These are phyloP conservation scores for Chaetomium sp. DNA, from an alignment of 2,329 filamentous ascomycete species.

Conservation along the genomic window DNA sequence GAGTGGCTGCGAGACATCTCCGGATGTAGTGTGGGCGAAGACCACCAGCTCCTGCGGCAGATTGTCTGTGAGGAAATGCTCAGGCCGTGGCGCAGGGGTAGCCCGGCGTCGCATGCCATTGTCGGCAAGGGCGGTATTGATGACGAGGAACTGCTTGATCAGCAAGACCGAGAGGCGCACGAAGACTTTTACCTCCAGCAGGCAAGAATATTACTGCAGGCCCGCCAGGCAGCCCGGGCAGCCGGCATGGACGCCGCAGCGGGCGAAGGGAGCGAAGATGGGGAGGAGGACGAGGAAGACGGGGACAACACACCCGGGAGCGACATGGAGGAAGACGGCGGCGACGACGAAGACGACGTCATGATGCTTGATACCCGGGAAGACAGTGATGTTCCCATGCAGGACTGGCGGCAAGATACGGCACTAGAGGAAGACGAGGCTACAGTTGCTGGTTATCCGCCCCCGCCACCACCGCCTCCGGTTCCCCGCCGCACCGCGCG, in stretches of 20 bases:
- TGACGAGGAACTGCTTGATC: conserved; percentile 71
- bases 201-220: conserved; percentile 37
- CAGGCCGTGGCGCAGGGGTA: conserved; percentile 83
- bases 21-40: conserved; percentile 80
- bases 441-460: conserved; percentile 73
- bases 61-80: conserved; percentile 91
- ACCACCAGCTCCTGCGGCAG: conserved; percentile 75
- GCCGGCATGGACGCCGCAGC: conserved; percentile 58
- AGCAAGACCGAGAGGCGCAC: conserved; percentile 39
- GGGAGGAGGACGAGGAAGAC: conserved; percentile 48
- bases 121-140: conserved; percentile 79
- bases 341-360: conserved; percentile 58
- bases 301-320: conserved; percentile 43
- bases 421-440: conserved; percentile 76
- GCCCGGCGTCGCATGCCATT: conserved; percentile 75
- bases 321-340: conserved; percentile 41
- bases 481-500: conserved; percentile 46
- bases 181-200: conserved; percentile 43
- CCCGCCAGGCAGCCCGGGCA: conserved; percentile 41
- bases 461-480: conserved; percentile 56
- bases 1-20: conserved; percentile 95
- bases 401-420: conserved; percentile 60
- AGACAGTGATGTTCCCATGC: conserved; percentile 50
- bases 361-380: conserved; percentile 59
- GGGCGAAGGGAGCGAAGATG: conserved; percentile 67